Conservation (phyloP, 805 yeast species). For the Metschnikowia koreensis region DNA sequence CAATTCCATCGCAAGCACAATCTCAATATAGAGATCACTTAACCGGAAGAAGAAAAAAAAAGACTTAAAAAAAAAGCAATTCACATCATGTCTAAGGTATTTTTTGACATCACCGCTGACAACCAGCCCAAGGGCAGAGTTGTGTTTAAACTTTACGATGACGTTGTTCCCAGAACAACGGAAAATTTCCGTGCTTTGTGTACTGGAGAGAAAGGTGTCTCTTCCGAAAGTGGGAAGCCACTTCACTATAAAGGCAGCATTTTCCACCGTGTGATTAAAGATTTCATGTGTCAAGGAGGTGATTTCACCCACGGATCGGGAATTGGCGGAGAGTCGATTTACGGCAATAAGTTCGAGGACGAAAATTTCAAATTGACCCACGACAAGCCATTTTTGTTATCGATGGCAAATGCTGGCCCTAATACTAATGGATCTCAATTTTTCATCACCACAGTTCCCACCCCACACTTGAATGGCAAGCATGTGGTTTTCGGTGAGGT, state of each 20-base stretch:
- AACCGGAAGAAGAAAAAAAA: background rate
- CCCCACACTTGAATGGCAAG: constrained; percentile 89
- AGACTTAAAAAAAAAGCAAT: background rate
- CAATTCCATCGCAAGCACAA: background rate
- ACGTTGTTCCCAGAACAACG: constrained; percentile 82
- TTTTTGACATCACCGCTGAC: constrained; percentile 76
- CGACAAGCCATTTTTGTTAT: constrained; percentile 79
- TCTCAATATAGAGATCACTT: background rate
- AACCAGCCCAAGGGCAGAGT: constrained; percentile 70
- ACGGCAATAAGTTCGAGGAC: constrained; percentile 83
- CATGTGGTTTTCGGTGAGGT: constrained; percentile 96
- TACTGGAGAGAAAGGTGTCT: constrained; percentile 78
- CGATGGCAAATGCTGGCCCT: constrained; percentile 99
- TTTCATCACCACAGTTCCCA: constrained; percentile 86
- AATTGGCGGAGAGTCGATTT: constrained; percentile 88
- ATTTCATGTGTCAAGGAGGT: constrained; percentile 94
- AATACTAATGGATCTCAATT: constrained; percentile 98
- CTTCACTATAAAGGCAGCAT: constrained; percentile 75
- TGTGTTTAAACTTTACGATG: constrained; percentile 69
- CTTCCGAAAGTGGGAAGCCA: constrained; percentile 58
- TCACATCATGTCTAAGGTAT: constrained; percentile 31
- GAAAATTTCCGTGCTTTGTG: constrained; percentile 87
- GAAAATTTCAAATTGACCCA: constrained; percentile 80
- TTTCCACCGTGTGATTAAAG: constrained; percentile 90
- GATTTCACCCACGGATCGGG: constrained; percentile 77